Conservation (phyloP, 2,329 filamentous ascomycete species). For the Chaetomium sp. region DNA sequence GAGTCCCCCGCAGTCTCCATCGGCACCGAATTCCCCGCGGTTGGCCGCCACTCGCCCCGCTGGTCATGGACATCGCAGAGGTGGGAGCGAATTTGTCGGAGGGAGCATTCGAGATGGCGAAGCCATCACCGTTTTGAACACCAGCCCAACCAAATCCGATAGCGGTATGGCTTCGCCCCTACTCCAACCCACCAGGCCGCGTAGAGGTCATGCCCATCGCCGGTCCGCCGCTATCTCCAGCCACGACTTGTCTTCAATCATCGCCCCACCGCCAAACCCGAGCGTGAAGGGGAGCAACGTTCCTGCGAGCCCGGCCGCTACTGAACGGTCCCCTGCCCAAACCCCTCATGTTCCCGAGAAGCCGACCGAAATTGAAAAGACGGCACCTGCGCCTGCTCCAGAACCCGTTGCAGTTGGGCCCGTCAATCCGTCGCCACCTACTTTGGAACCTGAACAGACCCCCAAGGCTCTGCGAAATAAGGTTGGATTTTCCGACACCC, state of each 20-base stretch:
- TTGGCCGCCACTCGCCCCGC: slow-evolving; percentile 55
- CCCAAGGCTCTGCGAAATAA: slow-evolving; percentile 52
- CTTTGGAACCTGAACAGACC: slow-evolving; percentile 24
- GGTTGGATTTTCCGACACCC: slow-evolving; percentile 81
- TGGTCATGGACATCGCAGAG: slow-evolving; percentile 76
- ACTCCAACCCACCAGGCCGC: slow-evolving; percentile 53
- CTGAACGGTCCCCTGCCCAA: slow-evolving; percentile 40
- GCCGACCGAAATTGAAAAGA: slow-evolving; percentile 17
- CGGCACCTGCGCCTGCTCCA: slow-evolving; percentile 19
- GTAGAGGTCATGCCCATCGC: slow-evolving; percentile 76
- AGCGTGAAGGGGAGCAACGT: slow-evolving; percentile 62
- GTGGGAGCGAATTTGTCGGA: slow-evolving; percentile 84
- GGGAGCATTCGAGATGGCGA: slow-evolving; percentile 64
- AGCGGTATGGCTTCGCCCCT: slow-evolving; percentile 59
- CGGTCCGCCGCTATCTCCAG: slow-evolving; percentile 82
- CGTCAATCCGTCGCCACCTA: slow-evolving; percentile 25
- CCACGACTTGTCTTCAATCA: slow-evolving; percentile 70
- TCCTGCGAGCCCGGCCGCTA: slow-evolving; percentile 60
- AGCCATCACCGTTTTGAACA: slow-evolving; percentile 64
- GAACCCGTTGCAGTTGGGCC: slow-evolving; percentile 1
- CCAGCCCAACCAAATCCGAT: slow-evolving; percentile 68
- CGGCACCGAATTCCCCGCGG: slow-evolving; percentile 54
- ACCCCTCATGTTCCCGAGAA: slow-evolving; percentile 34
- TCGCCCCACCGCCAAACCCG: slow-evolving; percentile 62
- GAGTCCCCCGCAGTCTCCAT: slow-evolving; percentile 59